phyloP scores from a whole-genome alignment of 169 alveolate species.

The Plasmodium cynomolgi region DNA sequence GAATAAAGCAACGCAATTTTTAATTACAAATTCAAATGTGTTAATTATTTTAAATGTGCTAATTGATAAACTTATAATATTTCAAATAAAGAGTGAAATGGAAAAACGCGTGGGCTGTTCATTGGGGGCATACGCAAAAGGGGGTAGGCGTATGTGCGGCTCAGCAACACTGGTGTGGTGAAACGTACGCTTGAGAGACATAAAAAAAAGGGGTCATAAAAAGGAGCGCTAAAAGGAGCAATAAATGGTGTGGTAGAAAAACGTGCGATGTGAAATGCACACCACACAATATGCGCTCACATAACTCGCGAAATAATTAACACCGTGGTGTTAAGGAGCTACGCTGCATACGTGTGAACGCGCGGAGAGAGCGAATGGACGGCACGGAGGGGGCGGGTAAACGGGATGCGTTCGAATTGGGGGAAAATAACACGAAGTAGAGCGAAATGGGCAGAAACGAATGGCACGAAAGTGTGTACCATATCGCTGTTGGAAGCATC shows the following conservation, averaged over 20 bases:
- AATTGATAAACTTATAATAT: slow-evolving; percentile 41
- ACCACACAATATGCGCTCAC: neutral
- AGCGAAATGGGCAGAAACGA: neutral
- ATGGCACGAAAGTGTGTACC: neutral
- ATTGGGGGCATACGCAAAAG: neutral
- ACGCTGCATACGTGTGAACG: neutral
- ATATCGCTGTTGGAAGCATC: neutral
- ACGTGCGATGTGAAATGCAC: neutral
- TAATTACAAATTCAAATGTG: slow-evolving; percentile 67
- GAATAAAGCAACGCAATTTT: slow-evolving; percentile 10
- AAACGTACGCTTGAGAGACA: neutral
- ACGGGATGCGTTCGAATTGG: neutral
- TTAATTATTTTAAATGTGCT: slow-evolving; percentile 45
- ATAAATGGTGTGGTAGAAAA: neutral
- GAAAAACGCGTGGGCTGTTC: neutral
- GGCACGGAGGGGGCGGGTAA: neutral
- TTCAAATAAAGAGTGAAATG: slow-evolving; percentile 6
- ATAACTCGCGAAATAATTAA: neutral
- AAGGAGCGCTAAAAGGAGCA: neutral
- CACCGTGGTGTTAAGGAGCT: neutral
- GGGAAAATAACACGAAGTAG: neutral
- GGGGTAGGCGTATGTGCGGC: neutral
- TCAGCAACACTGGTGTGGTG: neutral
- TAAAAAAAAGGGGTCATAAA: neutral
- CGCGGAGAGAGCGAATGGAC: neutral